phyloP scores from a whole-genome alignment of 2,329 filamentous ascomycete species.

The Elsinoe necatrix region DNA sequence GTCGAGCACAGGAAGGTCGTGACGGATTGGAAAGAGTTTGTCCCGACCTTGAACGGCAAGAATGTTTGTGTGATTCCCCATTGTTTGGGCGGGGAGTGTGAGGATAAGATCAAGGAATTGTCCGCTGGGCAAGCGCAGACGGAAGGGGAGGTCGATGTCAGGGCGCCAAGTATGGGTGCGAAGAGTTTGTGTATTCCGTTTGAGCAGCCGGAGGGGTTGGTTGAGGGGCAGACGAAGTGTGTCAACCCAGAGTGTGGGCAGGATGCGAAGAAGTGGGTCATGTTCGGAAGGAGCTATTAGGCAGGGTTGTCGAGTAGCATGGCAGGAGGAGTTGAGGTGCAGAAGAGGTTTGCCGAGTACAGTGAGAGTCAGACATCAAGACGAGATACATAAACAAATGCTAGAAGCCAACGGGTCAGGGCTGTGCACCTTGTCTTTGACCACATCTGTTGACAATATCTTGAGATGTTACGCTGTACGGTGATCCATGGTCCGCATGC shows the following conservation, averaged over 20 bases:
- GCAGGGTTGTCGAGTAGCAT: background rate
- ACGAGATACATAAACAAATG: background rate
- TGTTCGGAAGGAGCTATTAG: conserved; percentile 63
- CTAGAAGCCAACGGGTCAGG: background rate
- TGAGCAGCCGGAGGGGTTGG: conserved; percentile 69
- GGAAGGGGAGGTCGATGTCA: conserved; percentile 58
- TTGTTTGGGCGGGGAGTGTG: conserved; percentile 75
- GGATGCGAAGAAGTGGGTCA: conserved; percentile 75
- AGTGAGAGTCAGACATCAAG: background rate
- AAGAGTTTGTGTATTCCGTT: conserved; percentile 74
- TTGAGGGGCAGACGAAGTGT: conserved; percentile 69
- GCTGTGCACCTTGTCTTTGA: no score
- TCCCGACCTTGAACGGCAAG: conserved; percentile 81
- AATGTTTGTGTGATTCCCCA: conserved; percentile 89
- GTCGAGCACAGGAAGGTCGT: conserved; percentile 70
- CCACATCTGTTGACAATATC: no score
- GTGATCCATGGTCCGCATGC: no score
- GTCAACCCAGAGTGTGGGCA: conserved; percentile 76
- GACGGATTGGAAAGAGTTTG: conserved; percentile 81
- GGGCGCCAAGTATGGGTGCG: conserved; percentile 65
- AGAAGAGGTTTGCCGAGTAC: background rate
- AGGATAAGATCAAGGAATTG: conserved; percentile 90
- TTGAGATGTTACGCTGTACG: no score
- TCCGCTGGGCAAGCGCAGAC: conserved; percentile 64
- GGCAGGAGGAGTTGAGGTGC: background rate